phyloP scores from a whole-genome alignment of 371 early-diverging fungal genomes.

The Actinomortierella ambigua region DNA sequence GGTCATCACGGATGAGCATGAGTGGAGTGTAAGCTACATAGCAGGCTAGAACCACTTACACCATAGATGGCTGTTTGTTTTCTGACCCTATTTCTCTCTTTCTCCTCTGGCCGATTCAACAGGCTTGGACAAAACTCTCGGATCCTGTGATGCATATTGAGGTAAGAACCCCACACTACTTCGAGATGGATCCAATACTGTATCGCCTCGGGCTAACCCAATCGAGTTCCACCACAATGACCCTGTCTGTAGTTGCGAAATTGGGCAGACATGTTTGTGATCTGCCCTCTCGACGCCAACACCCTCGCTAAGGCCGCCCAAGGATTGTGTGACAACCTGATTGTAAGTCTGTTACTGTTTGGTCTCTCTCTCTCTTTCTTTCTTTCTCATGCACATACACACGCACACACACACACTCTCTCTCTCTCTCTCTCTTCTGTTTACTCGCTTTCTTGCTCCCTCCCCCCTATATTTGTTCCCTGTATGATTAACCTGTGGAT shows the following conservation, averaged over 20 bases:
- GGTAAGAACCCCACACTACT: constrained; percentile 44
- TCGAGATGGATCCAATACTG: neutral
- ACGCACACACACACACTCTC: constrained; percentile 1
- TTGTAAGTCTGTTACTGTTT: constrained; percentile 55
- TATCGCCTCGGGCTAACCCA: neutral
- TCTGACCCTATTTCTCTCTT: neutral
- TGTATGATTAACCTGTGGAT: too few species aligned
- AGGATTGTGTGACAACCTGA: constrained; percentile 94
- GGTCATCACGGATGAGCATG: constrained; percentile 82
- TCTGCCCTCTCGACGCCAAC: constrained; percentile 95
- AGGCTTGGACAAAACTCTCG: constrained; percentile 79
- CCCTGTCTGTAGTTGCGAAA: constrained; percentile 72
- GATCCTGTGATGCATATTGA: constrained; percentile 97
- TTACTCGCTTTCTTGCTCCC: too few species aligned
- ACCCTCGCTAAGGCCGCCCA: constrained; percentile 90
- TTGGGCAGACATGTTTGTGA: constrained; percentile 92
- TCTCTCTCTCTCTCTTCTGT: neutral
- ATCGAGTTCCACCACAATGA: too few species aligned
- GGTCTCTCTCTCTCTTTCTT: neutral
- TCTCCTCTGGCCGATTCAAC: neutral
- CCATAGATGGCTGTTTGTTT: neutral
- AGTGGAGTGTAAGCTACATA: constrained; percentile 73
- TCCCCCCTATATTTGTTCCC: too few species aligned
- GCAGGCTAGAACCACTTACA: too few species aligned
- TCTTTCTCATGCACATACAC: constrained; percentile 3